These are phyloP conservation scores for Sugiyamaella neomexicana DNA, from an alignment of 1,139 yeast species.

Conservation along the genomic window DNA sequence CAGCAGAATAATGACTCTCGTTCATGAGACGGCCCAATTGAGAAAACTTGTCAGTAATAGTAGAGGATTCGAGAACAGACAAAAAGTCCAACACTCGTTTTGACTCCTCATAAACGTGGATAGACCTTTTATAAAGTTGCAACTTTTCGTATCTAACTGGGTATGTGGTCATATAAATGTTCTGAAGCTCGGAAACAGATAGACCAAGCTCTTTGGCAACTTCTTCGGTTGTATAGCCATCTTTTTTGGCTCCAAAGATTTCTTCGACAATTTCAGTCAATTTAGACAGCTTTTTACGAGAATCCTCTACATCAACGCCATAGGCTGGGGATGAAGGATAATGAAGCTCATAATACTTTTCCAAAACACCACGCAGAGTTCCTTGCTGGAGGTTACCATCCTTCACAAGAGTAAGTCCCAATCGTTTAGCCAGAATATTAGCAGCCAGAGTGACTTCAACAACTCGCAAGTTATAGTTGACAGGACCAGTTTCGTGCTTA, in stretches of 20 bases:
- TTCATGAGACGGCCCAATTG: conserved; percentile 58
- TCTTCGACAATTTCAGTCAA: conserved; percentile 50
- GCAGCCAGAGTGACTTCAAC: conserved; percentile 70
- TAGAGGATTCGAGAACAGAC: conserved; percentile 40
- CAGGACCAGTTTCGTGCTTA: conserved; percentile 70
- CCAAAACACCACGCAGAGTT: conserved; percentile 66
- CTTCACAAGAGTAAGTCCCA: conserved; percentile 47
- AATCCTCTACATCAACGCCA: conserved; percentile 54
- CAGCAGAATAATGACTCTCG: conserved; percentile 58
- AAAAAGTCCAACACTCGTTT: conserved; percentile 58
- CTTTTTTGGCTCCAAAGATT: conserved; percentile 35
- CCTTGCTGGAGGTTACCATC: conserved; percentile 62
- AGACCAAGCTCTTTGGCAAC: conserved; percentile 50
- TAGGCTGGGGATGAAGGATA: conserved; percentile 41
- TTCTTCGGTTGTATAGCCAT: conserved; percentile 54
- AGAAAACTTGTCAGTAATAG: conserved; percentile 21
- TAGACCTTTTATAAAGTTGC: conserved; percentile 58
- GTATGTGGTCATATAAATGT: conserved; percentile 51
- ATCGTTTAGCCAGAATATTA: conserved; percentile 53
- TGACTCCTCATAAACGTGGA: conserved; percentile 66
- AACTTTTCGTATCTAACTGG: conserved; percentile 59
- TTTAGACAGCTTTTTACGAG: conserved; percentile 43
- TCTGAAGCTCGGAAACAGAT: conserved; percentile 47
- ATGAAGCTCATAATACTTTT: conserved; percentile 46
- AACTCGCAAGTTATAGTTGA: conserved; percentile 66